Evolutionary conservation across 345 rosid species (phyloP).

Genomic region (Arabis hirsuta): DNA sequence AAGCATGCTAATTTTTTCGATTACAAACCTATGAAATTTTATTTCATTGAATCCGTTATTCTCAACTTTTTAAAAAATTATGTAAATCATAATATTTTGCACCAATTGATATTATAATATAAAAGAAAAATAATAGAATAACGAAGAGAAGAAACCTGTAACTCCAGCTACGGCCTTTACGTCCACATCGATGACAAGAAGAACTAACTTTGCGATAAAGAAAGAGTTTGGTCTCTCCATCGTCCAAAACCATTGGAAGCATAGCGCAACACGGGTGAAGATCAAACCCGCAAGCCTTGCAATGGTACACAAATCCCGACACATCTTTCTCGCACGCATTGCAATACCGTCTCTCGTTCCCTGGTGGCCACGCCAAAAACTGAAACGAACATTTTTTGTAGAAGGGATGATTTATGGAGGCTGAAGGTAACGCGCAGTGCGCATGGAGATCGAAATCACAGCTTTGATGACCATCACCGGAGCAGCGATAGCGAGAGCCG

Average conservation of each 20-base stretch:
- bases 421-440: constrained; percentile 70
- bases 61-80: background rate
- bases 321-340: constrained; percentile 87
- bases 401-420: constrained; percentile 65
- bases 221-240: constrained; percentile 71
- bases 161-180: constrained; percentile 94
- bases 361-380: constrained; percentile 68
- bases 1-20: background rate
- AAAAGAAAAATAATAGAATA: constrained; percentile 1
- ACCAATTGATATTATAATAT: background rate
- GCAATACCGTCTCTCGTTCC: constrained; percentile 62
- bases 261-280: constrained; percentile 98
- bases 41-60: background rate
- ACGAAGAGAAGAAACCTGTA: constrained; percentile 50
- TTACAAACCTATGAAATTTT: background rate
- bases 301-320: constrained; percentile 77
- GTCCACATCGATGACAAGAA: constrained; percentile 75
- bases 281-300: constrained; percentile 80
- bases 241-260: constrained; percentile 76
- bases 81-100: background rate
- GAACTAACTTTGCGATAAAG: constrained; percentile 77
- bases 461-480: constrained; percentile 7
- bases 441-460: constrained; percentile 87
- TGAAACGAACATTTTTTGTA: constrained; percentile 89
- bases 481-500: constrained; percentile 78